Percentiles rank a stretch among this genome's conserved stretches.
Evolutionary conservation across 2,329 filamentous ascomycete genomes (phyloP).

Genomic region (Talaromyces sp.): DNA sequence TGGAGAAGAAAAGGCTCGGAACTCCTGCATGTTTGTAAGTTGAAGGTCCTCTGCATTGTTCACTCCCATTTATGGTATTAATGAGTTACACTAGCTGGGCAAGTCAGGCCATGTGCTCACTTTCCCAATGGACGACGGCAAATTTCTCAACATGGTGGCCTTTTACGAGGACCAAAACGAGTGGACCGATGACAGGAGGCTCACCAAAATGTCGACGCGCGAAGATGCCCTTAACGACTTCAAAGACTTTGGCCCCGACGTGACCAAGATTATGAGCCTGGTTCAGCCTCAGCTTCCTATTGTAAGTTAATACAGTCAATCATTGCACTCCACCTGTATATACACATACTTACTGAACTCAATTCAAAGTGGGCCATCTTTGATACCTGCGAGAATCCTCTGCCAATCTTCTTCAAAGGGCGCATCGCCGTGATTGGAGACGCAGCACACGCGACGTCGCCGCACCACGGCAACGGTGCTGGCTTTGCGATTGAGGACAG

Average conservation of each 20-base stretch:
- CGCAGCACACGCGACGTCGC: conserved; percentile 39
- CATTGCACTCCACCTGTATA: background rate
- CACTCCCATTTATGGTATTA: background rate
- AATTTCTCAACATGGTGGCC: conserved; percentile 21
- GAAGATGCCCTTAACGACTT: background rate
- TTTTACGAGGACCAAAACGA: conserved; percentile 12
- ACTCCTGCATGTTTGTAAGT: background rate
- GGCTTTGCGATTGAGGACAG: conserved; percentile 26
- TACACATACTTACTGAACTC: background rate
- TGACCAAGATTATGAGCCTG: background rate
- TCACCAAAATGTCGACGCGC: background rate
- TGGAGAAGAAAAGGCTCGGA: background rate
- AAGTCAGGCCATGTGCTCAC: conserved; percentile 4
- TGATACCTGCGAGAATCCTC: conserved; percentile 21
- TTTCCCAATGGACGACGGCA: conserved; percentile 17
- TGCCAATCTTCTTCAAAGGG: conserved; percentile 26
- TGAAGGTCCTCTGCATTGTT: background rate
- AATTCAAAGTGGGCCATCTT: conserved; percentile 34
- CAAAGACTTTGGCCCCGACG: background rate
- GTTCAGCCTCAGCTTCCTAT: background rate
- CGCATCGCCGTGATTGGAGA: conserved; percentile 32
- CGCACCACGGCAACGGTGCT: conserved; percentile 38
- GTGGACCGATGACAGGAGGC: background rate
- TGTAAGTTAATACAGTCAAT: background rate
- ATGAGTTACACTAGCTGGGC: background rate